Evolutionary conservation across 139 green algal species (phyloP).

Genomic region (Volvox reticuliferus): DNA sequence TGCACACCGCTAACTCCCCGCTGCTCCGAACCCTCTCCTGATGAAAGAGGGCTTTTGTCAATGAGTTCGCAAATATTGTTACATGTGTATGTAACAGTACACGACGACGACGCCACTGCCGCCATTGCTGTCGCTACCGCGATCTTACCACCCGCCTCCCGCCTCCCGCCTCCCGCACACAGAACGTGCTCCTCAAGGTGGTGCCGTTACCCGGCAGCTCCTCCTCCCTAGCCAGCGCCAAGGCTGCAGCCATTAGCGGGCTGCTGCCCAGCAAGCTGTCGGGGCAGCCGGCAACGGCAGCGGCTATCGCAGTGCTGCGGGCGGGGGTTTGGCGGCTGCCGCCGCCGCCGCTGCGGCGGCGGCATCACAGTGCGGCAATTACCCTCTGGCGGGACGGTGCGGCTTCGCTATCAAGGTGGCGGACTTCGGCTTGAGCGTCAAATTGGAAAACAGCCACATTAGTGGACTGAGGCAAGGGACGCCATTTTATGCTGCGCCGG

Average conservation of each 20-base stretch:
- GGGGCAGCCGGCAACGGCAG: neutral
- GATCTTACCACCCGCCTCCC: neutral
- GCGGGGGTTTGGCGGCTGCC: neutral
- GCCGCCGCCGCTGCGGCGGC: neutral
- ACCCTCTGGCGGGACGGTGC: slow-evolving; percentile 13
- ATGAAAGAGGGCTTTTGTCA: too few relatives aligned
- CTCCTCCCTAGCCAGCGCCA: neutral
- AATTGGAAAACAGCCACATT: slow-evolving; percentile 60
- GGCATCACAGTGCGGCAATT: neutral
- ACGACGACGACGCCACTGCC: too few relatives aligned
- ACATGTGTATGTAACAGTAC: too few relatives aligned
- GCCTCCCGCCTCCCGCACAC: too few relatives aligned
- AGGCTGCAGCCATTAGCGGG: neutral
- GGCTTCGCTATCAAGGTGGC: slow-evolving; percentile 56
- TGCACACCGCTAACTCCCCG: too few relatives aligned
- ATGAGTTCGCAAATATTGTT: too few relatives aligned
- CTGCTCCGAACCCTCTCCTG: too few relatives aligned
- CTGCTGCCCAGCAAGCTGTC: neutral
- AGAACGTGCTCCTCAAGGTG: slow-evolving; percentile 48
- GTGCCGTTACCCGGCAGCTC: neutral
- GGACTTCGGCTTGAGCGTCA: slow-evolving; percentile 64
- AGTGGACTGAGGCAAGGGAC: slow-evolving; percentile 57
- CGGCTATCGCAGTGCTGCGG: neutral
- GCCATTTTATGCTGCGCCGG: slow-evolving; percentile 63
- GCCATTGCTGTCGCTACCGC: neutral